phyloP scores from a whole-genome alignment of 169 alveolate genomes.

The Blepharisma undulans region DNA sequence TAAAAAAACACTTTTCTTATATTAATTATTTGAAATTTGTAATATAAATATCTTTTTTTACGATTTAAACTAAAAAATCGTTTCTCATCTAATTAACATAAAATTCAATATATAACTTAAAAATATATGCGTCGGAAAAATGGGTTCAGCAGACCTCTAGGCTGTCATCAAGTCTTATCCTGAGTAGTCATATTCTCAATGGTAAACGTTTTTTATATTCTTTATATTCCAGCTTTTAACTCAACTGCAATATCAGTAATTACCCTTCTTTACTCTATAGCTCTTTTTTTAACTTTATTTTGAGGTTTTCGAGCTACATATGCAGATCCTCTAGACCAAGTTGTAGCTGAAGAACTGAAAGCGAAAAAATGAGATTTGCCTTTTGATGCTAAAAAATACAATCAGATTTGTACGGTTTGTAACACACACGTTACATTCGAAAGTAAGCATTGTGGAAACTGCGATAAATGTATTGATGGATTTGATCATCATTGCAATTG shows the following conservation, averaged over 20 bases:
- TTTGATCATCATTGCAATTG: conserved; percentile 60
- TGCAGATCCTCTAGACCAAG: conserved; percentile 48
- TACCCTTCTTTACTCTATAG: background rate
- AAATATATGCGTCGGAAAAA: background rate
- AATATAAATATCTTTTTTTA: too few species aligned
- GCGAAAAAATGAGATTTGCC: conserved; percentile 20
- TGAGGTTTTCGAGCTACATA: conserved; percentile 28
- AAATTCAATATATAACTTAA: background rate
- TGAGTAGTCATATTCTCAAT: background rate
- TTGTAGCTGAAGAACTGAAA: conserved; percentile 23
- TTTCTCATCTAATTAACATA: background rate
- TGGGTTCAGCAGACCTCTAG: background rate
- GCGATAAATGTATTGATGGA: conserved; percentile 45
- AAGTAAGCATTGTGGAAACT: conserved; percentile 57
- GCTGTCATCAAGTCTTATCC: background rate
- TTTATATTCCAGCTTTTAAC: background rate
- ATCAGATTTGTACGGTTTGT: conserved; percentile 40
- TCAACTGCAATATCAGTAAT: background rate
- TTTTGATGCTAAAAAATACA: conserved; percentile 33
- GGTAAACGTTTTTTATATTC: background rate
- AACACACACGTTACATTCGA: conserved; percentile 35
- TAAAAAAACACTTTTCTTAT: too few species aligned
- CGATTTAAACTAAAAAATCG: too few species aligned
- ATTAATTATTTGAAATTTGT: too few species aligned
- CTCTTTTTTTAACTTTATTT: conserved; percentile 8